phyloP scores from a whole-genome alignment of 495 filamentous ascomycete genomes.

The Annulohypoxylon maeteangense region DNA sequence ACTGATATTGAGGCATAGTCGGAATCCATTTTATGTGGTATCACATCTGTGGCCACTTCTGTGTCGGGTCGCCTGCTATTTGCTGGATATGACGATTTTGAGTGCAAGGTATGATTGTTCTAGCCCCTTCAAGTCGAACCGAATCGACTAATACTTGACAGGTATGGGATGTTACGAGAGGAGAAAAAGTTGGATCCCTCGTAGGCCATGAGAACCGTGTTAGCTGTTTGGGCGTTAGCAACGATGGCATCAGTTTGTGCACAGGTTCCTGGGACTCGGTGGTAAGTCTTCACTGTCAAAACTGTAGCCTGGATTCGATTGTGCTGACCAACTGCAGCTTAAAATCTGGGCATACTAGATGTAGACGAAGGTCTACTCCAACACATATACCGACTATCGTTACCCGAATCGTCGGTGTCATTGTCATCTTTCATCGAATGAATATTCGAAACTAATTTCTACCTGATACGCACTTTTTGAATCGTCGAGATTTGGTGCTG shows the following conservation, averaged over 20 bases:
- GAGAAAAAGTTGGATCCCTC: slow-evolving; percentile 94
- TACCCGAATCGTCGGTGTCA: slow-evolving; percentile 47
- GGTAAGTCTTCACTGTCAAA: slow-evolving; percentile 66
- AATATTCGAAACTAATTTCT: slow-evolving; percentile 54
- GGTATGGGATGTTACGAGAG: slow-evolving; percentile 98
- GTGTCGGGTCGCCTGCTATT: slow-evolving; percentile 96
- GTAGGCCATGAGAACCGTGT: slow-evolving; percentile 98
- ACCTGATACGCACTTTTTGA: slow-evolving; percentile 56
- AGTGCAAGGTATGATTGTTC: slow-evolving; percentile 86
- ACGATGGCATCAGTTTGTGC: slow-evolving; percentile 98
- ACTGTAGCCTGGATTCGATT: neutral
- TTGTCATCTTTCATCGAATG: slow-evolving; percentile 32
- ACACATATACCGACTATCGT: slow-evolving; percentile 4
- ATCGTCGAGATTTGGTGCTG: slow-evolving; percentile 58
- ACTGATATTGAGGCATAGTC: slow-evolving; percentile 68
- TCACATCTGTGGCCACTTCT: slow-evolving; percentile 97
- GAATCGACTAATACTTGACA: slow-evolving; percentile 49
- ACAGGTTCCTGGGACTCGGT: slow-evolving; percentile 99
- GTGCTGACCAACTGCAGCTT: slow-evolving; percentile 66
- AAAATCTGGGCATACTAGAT: slow-evolving; percentile 83
- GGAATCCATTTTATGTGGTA: slow-evolving; percentile 96
- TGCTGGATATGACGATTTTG: slow-evolving; percentile 98
- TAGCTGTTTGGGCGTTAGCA: slow-evolving; percentile 97
- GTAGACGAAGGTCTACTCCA: slow-evolving; percentile 41
- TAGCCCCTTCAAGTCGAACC: neutral